Base-by-base conservation (phyloP, 2,329 filamentous ascomycete species). In the Exophiala phaeomuriformis region DNA sequence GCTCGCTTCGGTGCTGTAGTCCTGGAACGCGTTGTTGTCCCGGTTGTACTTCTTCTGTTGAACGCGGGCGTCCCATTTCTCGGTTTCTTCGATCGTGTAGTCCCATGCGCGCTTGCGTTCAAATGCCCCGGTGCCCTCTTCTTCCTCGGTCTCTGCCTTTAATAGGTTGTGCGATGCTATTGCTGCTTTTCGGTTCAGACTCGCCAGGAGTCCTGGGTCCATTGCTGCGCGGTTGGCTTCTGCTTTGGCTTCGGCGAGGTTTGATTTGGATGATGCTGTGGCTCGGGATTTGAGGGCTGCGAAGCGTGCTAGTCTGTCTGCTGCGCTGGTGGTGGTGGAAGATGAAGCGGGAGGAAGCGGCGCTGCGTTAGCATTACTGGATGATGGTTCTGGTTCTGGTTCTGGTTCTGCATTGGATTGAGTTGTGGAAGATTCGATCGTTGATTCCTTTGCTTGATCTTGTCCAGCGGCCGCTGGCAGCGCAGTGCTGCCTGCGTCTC, bases 41-140 rank as follows among this genome's bases (percentile, higher is more conserved):
- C 86, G 79, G 65, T 87, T 85, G 12, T 81, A 80, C 54, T 82
- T 81, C 74, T 90, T 94, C 78, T 95, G 95, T 65, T 85, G 87
- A 69, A 94, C 75, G 32, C 90, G 84, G 73, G 85, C 85, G 70
- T 98, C 93, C 93, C 93, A 98, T 62, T 80, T 82, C 73, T 96
- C 93, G 63, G 83, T 87, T 72, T 98, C 93, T 60, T 98, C 93
- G 4, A 91, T 76, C 0, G 93, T 98, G 88, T 93, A 98, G 73
- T 97, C 93, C 93, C 93, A 98, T 1, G 93, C 93, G 39, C 93
- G 84, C 73, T 97, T 96, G 62, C 93, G 87, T 77, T 98, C 93
- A 66, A 97, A 98, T 7, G 58, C 60, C 3, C 61, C 61, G 3
- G 49, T 49, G 37, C 61, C 61, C 69, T 97, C 93, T 51, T 88